These are phyloP conservation scores for Tulasnella sp. DNA, from an alignment of 768 basidiomycete species.

Conservation along the genomic window DNA sequence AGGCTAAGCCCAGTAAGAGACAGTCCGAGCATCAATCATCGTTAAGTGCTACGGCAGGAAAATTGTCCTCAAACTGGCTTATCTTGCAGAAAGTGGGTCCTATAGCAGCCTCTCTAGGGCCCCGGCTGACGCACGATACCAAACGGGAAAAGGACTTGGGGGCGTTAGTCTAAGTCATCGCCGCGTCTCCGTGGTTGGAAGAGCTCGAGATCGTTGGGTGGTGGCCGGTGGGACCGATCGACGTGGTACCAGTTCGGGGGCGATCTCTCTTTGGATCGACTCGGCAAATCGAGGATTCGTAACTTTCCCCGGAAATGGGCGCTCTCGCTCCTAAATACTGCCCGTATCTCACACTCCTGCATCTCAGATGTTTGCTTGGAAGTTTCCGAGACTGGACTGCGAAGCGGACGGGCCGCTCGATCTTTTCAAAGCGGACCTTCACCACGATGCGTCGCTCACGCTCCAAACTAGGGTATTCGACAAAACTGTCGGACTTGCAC, in stretches of 20 bases:
- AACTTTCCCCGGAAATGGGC: too few relatives aligned
- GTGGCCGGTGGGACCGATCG: neutral
- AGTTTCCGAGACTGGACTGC: too few relatives aligned
- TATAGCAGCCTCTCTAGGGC: neutral
- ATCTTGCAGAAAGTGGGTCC: slow-evolving; percentile 44
- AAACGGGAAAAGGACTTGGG: neutral
- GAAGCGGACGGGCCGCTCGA: too few relatives aligned
- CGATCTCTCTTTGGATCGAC: too few relatives aligned
- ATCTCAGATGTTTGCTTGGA: too few relatives aligned
- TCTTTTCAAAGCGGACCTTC: too few relatives aligned
- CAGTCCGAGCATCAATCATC: neutral
- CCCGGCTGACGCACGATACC: neutral
- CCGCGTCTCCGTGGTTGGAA: neutral
- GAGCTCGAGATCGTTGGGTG: neutral
- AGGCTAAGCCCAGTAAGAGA: neutral
- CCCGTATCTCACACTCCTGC: too few relatives aligned
- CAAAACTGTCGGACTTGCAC: neutral
- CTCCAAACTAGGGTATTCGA: neutral
- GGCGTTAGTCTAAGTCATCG: neutral
- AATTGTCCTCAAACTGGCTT: slow-evolving; percentile 51
- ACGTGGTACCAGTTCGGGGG: neutral
- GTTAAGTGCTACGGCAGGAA: neutral
- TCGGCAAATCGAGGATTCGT: too few relatives aligned
- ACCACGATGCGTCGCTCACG: neutral
- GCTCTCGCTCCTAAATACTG: too few relatives aligned